phyloP scores from a whole-genome alignment of 495 filamentous ascomycete species.

The Aspergillus panamensis region DNA sequence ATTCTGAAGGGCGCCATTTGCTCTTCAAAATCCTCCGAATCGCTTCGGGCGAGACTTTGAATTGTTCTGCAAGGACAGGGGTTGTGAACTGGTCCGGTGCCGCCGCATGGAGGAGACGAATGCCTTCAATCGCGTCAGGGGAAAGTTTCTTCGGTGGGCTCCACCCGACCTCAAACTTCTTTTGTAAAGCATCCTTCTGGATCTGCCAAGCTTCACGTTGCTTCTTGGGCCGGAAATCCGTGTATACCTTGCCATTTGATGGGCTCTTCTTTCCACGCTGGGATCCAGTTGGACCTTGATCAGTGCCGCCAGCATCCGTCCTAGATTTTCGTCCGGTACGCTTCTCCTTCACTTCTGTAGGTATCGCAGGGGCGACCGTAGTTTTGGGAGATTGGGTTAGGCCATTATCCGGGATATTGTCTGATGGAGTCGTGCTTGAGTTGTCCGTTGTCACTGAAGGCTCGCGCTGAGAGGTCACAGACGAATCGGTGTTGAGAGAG shows the following conservation, averaged over 20 bases:
- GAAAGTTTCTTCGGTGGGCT: slow-evolving; percentile 79
- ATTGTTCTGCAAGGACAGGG: slow-evolving; percentile 67
- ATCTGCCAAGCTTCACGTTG: slow-evolving; percentile 60
- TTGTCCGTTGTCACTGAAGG: neutral
- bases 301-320: neutral
- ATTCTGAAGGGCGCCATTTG: slow-evolving; percentile 70
- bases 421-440: neutral
- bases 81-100: slow-evolving; percentile 75
- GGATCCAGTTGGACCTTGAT: neutral
- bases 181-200: slow-evolving; percentile 63
- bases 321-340: neutral
- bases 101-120: slow-evolving; percentile 70
- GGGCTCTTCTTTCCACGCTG: slow-evolving; percentile 7
- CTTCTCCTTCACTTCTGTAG: neutral
- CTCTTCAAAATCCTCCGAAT: slow-evolving; percentile 81
- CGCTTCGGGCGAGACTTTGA: slow-evolving; percentile 79
- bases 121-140: slow-evolving; percentile 83
- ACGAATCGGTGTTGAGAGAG: neutral
- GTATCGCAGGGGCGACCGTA: neutral
- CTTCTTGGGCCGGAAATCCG: slow-evolving; percentile 19
- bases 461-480: neutral
- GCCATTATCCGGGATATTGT: neutral
- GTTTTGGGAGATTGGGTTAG: neutral
- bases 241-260: slow-evolving; percentile 11
- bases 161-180: slow-evolving; percentile 78